Percentiles rank a stretch among this genome's conserved stretches.
Conservation (phyloP, 106 monocot genomes). For the Hemerocallis citrina region DNA sequence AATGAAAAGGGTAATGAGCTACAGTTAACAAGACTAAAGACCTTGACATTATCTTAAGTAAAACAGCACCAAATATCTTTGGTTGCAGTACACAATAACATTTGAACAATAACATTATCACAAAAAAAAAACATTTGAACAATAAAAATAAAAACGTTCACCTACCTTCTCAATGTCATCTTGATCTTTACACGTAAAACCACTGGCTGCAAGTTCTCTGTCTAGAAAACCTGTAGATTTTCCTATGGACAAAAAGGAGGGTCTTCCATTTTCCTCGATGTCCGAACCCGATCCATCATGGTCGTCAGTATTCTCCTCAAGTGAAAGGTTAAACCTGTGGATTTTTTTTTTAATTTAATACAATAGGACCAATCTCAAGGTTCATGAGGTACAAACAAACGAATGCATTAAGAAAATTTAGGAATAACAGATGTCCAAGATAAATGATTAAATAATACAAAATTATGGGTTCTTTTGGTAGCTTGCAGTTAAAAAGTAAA, state of each 20-base stretch:
- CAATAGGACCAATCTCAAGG: not conserved
- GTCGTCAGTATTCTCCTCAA: slow-evolving; percentile 26
- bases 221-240: slow-evolving; percentile 73
- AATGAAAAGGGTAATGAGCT: not conserved
- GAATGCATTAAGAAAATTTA: too few relatives aligned
- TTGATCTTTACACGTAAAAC: slow-evolving; percentile 78
- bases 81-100: not conserved
- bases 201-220: slow-evolving; percentile 92
- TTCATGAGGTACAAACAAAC: not conserved
- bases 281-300: slow-evolving; percentile 37
- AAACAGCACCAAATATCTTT: not conserved
- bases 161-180: slow-evolving; percentile 86
- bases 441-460: too few relatives aligned
- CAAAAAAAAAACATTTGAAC: not conserved
- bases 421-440: too few relatives aligned
- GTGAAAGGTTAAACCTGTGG: slow-evolving; percentile 62
- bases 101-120: not conserved
- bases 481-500: too few relatives aligned
- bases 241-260: slow-evolving; percentile 66
- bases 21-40: too few relatives aligned
- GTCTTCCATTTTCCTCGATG: slow-evolving; percentile 43
- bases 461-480: too few relatives aligned
- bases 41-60: not conserved
- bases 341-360: too few relatives aligned
- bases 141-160: not conserved